Percentiles rank a stretch among this genome's conserved stretches.
Conservation (phyloP, 2,329 filamentous ascomycete species). For the Zymoseptoria ardabiliae region DNA sequence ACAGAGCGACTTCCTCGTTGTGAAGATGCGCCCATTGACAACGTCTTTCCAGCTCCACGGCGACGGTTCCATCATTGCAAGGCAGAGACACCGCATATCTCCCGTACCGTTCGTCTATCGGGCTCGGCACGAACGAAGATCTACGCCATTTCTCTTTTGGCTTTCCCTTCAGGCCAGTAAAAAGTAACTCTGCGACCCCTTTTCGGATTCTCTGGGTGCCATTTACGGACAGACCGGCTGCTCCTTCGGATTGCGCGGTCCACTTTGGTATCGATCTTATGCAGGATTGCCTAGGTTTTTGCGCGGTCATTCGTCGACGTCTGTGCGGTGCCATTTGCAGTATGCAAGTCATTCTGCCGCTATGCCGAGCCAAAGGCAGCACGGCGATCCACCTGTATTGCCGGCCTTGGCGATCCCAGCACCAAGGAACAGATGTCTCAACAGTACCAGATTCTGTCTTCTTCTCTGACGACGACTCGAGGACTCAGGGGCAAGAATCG, state of each 20-base stretch:
- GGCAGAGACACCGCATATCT: neutral
- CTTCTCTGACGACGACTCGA: neutral
- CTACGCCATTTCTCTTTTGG: neutral
- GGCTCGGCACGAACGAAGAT: too few relatives aligned
- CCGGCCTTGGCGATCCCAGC: neutral
- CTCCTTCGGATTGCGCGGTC: too few relatives aligned
- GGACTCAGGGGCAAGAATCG: too few relatives aligned
- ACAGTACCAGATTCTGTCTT: neutral
- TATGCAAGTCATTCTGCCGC: neutral
- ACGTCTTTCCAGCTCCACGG: neutral
- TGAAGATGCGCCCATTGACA: neutral
- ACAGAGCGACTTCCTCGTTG: too few relatives aligned
- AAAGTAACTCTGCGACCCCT: neutral
- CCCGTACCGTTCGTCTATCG: too few relatives aligned
- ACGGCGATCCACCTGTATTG: neutral
- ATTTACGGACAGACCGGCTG: neutral
- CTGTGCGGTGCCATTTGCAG: too few relatives aligned
- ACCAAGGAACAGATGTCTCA: neutral
- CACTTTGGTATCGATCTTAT: neutral
- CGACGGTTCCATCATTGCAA: neutral
- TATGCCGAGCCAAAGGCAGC: neutral
- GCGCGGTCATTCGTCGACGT: too few relatives aligned
- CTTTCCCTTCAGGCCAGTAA: neutral
- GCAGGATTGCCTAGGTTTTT: neutral
- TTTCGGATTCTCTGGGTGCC: neutral